phyloP scores from a whole-genome alignment of 2,329 filamentous ascomycete species.

The Aspergillus caelatus region DNA sequence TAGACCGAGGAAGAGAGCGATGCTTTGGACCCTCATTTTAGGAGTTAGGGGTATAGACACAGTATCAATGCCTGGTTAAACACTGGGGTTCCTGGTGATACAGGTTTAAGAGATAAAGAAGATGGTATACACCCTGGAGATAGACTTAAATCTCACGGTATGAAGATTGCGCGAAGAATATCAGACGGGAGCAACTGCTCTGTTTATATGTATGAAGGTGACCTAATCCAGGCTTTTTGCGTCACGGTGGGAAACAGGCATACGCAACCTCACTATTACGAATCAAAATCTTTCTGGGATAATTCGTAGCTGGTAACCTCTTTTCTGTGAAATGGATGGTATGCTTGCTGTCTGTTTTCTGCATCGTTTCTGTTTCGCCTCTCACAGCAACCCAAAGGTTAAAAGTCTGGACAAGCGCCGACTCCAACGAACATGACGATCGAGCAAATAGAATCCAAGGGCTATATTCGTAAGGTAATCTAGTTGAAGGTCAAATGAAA shows the following conservation, averaged over 20 bases:
- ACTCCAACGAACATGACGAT: neutral
- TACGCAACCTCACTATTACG: neutral
- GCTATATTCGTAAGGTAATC: neutral
- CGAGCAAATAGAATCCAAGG: neutral
- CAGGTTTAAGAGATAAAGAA: neutral
- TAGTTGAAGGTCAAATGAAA: neutral
- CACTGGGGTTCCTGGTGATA: neutral
- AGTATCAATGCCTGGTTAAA: neutral
- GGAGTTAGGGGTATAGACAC: neutral
- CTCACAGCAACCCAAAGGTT: neutral
- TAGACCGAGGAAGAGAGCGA: constrained; percentile 13
- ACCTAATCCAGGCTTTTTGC: neutral
- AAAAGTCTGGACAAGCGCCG: neutral
- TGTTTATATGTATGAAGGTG: neutral
- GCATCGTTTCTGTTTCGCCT: neutral
- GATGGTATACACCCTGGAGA: neutral
- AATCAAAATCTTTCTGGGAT: neutral
- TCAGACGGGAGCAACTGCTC: neutral
- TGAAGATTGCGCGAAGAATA: neutral
- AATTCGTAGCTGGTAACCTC: neutral
- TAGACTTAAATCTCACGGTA: neutral
- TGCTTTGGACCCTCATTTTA: constrained; percentile 16
- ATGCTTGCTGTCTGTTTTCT: neutral
- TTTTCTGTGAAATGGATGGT: neutral
- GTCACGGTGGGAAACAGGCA: neutral